A percentile compares a stretch with the other conserved stretches of the same genome.
These are phyloP conservation scores for Isatis tinctoria DNA, from an alignment of 345 rosid species.

Conservation along the genomic window DNA sequence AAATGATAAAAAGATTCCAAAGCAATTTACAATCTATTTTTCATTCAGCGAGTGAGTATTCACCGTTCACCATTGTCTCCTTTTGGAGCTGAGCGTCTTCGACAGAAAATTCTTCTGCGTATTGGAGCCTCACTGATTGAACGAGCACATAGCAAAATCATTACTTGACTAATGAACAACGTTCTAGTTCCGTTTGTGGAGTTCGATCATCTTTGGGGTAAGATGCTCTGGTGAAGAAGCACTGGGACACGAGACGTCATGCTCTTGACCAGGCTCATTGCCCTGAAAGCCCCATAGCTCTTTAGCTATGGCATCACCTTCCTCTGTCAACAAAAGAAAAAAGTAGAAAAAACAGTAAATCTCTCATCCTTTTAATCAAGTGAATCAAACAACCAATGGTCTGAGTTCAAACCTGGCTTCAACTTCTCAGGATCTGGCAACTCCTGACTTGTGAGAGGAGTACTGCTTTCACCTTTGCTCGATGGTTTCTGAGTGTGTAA, in stretches of 20 bases:
- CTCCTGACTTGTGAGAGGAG: conserved; percentile 17
- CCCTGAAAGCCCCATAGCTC: conserved; percentile 30
- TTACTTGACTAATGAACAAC: background rate
- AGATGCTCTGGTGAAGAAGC: conserved; percentile 20
- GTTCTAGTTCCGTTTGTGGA: conserved; percentile 15
- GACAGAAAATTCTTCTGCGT: conserved; percentile 6
- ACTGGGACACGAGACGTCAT: conserved; percentile 5
- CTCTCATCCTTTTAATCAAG: background rate
- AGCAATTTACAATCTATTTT: background rate
- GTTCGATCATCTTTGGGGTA: conserved; percentile 25
- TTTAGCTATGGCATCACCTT: conserved; percentile 23
- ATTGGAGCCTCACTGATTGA: background rate
- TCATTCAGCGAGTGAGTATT: background rate
- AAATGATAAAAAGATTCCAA: background rate
- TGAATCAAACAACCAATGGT: background rate
- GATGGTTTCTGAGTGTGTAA: conserved; percentile 26
- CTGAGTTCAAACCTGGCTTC: conserved; percentile 26
- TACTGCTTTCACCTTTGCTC: conserved; percentile 10
- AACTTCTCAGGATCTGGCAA: conserved; percentile 30
- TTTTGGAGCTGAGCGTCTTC: conserved; percentile 21
- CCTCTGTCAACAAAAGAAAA: no score
- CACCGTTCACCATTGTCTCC: background rate
- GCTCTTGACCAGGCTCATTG: conserved; percentile 17
- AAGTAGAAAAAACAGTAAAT: background rate
- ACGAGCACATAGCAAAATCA: background rate